Base-by-base conservation (phyloP, 1,284 basidiomycete species). In the Meripilus lineatus region DNA sequence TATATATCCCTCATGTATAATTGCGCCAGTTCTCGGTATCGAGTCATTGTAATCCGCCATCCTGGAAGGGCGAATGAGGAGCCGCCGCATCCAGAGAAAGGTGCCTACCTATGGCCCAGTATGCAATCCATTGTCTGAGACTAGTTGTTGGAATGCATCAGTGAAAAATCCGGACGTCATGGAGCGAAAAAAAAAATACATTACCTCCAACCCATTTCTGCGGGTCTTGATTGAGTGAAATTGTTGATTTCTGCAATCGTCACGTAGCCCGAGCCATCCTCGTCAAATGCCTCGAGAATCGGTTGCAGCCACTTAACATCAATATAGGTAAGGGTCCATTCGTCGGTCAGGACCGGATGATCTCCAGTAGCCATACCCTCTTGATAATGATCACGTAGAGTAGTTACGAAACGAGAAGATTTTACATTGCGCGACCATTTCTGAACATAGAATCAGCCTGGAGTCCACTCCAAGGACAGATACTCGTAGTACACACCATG, bases 201-300 rank as follows among this genome's bases (percentile, higher is more conserved):
- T 11, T 26, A 58, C 58, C 57, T 60, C 58, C 58, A 60, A 2
- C 49, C 25, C 0, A 49, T 32, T 11, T 23, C 30, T 5, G 24
- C 37, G 1, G 58, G 58, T 13, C 46, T 47, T 15, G 48, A 43
- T 1, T 54, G 45, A 1, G 65, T 64, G 35, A 74, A 72, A 5
- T 59, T 58, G 46, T 76, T 76, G 8, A 72, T 68, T 47, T 75
- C 73, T 7, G 66, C 65, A 13, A 75, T 60, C 8, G 68, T 73
- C 75, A n/a, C n/a, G n/a, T n/a, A n/a, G n/a, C n/a, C n/a, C n/a
- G n/a, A n/a, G n/a, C n/a, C n/a, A n/a, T n/a, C 74, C 38, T 75
- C 71, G 44, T 75, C 72, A 26, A 75, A 66, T 0, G 72, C 71
- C 49, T 77, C 72, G 14, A 64, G 50, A 44, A 74, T 70, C 2